Evolutionary conservation across 2,329 filamentous ascomycete genomes (phyloP), one percentile per base, ranked within the genome.

Genomic region (Botrytis fragariae): DNA sequence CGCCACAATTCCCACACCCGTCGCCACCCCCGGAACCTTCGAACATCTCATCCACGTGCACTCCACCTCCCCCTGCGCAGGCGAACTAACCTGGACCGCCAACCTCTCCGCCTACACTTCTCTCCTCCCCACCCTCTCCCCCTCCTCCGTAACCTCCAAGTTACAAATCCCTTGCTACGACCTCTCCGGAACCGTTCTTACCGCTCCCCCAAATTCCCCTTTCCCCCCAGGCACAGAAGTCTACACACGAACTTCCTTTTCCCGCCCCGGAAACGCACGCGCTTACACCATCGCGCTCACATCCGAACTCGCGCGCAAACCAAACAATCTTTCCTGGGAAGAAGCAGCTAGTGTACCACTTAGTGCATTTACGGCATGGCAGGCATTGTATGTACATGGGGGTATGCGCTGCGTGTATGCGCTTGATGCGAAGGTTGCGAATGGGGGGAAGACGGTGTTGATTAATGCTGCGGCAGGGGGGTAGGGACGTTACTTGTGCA

Each of bases 311-410:
- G 71, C 71, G 0, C 22, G 22, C 6, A 68, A 59, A 25, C 71
- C 71, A 18, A 7, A 10, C 1, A 60, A 35, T n/a, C 29, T 72
- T 6, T 29, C 16, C 3, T 72, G 71, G 71, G 71, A 72, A 22
- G 39, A 72, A 4, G 71, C 71, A 37, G 71, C 71, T 0, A 39
- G 62, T 51, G 35, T 72, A 6, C 71, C 71, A 0, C 44, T 72
- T 2, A 72, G 71, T 12, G 71, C 71, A 0, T 69, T 72, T 45
- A 72, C 71, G 29, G 71, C 71, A 2, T 72, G 71, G 71, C 71
- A 72, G 29, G 71, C 71, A 2, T 37, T 72, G 4, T 72, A 59
- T 61, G 51, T 68, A 2, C 51, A 72, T 48, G 71, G 71, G 0
- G 71, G 71, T 4, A 25, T 72, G 25, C 18, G 37, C 18, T 42